Percentiles rank a stretch among this genome's conserved stretches.
These are phyloP conservation scores for Amphibolis antarctica DNA, from an alignment of 106 monocot genomes.

Conservation along the genomic window DNA sequence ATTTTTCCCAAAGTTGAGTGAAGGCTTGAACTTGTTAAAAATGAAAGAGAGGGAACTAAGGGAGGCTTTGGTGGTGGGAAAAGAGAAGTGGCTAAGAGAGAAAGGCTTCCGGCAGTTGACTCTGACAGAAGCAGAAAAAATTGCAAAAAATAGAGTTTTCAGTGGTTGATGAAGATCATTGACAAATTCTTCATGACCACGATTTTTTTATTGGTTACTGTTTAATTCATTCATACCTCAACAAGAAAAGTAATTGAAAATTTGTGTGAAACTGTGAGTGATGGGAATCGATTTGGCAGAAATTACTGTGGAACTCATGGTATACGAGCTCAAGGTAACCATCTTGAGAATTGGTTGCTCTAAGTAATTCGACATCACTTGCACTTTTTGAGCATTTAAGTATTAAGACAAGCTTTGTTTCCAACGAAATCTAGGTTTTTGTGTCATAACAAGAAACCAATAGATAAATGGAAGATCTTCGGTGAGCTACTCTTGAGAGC, in stretches of 20 bases:
- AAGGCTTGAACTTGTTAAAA: constrained; percentile 49
- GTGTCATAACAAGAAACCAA: too few species aligned
- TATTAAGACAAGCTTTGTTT: too few species aligned
- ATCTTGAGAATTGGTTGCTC: too few species aligned
- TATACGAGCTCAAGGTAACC: too few species aligned
- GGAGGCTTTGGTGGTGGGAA: constrained; percentile 21
- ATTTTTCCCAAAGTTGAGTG: constrained; percentile 57
- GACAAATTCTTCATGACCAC: not conserved
- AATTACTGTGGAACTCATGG: too few species aligned
- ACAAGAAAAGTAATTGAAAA: not conserved
- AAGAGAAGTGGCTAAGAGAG: constrained; percentile 47
- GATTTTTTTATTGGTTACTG: not conserved
- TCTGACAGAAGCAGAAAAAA: constrained; percentile 50
- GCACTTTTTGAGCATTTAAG: too few species aligned
- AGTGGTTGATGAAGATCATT: constrained; percentile 8
- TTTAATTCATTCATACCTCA: not conserved
- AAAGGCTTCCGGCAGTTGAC: constrained; percentile 57
- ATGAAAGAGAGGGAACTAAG: constrained; percentile 41
- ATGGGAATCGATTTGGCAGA: not conserved
- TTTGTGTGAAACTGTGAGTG: not conserved
- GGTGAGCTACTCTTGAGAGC: too few species aligned
- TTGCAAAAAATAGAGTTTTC: constrained; percentile 51
- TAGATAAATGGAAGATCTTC: too few species aligned
- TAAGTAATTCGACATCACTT: too few species aligned
- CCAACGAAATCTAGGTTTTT: too few species aligned